These are phyloP conservation scores for Debaryomycetaceae sp. DNA, from an alignment of 1,139 yeast species.

Conservation along the genomic window DNA sequence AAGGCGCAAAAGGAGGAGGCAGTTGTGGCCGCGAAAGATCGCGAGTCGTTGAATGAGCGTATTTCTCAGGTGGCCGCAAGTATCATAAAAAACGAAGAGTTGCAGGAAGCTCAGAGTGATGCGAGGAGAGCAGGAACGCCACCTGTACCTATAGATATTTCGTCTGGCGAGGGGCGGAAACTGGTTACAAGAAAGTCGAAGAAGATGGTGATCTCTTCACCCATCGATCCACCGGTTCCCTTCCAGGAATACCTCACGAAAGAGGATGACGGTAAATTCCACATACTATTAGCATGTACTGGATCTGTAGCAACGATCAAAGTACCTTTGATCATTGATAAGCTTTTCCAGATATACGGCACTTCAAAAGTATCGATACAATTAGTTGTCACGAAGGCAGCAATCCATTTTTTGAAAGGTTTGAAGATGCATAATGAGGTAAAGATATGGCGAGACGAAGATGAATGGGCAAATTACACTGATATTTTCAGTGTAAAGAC, in stretches of 20 bases:
- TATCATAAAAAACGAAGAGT: not conserved
- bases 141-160: slow-evolving; percentile 20
- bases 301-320: slow-evolving; percentile 97
- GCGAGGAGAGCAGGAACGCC: slow-evolving; percentile 2
- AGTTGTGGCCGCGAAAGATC: not conserved
- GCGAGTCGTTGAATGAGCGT: not conserved
- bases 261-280: slow-evolving; percentile 79
- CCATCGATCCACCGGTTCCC: slow-evolving; percentile 69
- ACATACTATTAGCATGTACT: slow-evolving; percentile 85
- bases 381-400: slow-evolving; percentile 77
- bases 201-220: slow-evolving; percentile 44
- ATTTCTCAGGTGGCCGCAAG: slow-evolving; percentile 1
- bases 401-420: slow-evolving; percentile 79
- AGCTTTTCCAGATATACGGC: slow-evolving; percentile 73
- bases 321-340: slow-evolving; percentile 81
- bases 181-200: slow-evolving; percentile 26
- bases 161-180: slow-evolving; percentile 15
- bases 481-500: slow-evolving; percentile 21
- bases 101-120: not conserved
- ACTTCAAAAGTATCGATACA: slow-evolving; percentile 73
- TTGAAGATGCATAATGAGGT: slow-evolving; percentile 77
- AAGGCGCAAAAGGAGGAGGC: not conserved
- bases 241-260: slow-evolving; percentile 67
- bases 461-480: slow-evolving; percentile 73
- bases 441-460: slow-evolving; percentile 90